phyloP scores from a whole-genome alignment of 202 grass and related monocot genomes.

The Tripidium arundinaceum region DNA sequence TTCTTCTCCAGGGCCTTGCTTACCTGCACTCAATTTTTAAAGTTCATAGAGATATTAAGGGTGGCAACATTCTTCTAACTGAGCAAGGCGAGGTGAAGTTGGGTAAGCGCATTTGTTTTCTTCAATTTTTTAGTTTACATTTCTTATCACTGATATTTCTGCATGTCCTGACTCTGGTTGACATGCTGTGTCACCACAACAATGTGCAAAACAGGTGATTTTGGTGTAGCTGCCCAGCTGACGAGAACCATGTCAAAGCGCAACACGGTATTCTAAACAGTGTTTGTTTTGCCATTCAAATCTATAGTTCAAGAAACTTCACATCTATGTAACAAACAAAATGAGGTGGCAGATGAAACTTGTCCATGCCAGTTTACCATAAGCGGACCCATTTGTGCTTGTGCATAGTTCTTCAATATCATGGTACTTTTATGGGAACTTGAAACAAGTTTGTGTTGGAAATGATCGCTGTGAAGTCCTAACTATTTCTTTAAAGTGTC shows the following conservation, averaged over 20 bases:
- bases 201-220: slow-evolving; percentile 73
- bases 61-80: slow-evolving; percentile 96
- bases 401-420: slow-evolving; percentile 7
- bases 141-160: slow-evolving; percentile 16
- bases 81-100: slow-evolving; percentile 99
- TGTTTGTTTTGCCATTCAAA: slow-evolving; percentile 34
- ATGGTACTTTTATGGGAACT: slow-evolving; percentile 12
- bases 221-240: slow-evolving; percentile 95
- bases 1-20: slow-evolving; percentile 79
- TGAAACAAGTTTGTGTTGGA: slow-evolving; percentile 3
- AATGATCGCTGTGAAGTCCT: slow-evolving; percentile 1
- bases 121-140: slow-evolving; percentile 32
- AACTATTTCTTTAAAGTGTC: not conserved
- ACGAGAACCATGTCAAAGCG: slow-evolving; percentile 99
- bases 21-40: slow-evolving; percentile 99
- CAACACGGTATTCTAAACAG: slow-evolving; percentile 72
- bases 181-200: slow-evolving; percentile 4
- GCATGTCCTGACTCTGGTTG: not conserved
- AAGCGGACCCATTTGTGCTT: not conserved
- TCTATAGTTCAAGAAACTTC: slow-evolving; percentile 12
- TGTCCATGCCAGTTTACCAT: slow-evolving; percentile 1
- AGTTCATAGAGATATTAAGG: slow-evolving; percentile 99
- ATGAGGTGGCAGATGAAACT: slow-evolving; percentile 16
- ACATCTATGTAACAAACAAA: not conserved
- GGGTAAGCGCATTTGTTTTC: slow-evolving; percentile 59